Base-by-base conservation (phyloP, 306 rosid species). In the Nissolia schottii region DNA sequence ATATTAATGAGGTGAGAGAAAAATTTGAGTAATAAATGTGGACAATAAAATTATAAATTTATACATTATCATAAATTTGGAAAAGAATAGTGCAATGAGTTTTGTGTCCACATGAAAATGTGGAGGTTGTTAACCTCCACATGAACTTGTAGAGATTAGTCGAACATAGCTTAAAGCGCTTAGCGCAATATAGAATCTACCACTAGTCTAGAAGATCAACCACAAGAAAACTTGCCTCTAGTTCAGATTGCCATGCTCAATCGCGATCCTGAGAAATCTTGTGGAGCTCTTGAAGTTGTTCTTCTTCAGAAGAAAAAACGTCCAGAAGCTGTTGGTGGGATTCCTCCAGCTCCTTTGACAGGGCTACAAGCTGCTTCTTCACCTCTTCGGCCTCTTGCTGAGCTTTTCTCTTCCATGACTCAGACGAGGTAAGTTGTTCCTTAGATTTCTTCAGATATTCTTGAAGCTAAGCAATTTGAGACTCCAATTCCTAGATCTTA, bases 221-320 rank as follows among this genome's bases (percentile, higher is more conserved):
- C n/a, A n/a, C n/a, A n/a, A n/a, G n/a, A n/a, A n/a, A n/a, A n/a
- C n/a, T n/a, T n/a, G 97, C 98, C 82, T 88, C 92, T 12, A 93
- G 94, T 67, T 93, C 98, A 16, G 96, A 93, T 49, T 93, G 88
- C 98, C 98, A 93, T 5, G 87, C 98, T 77, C 85, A 75, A 78
- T 93, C 98, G 0, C 97, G 87, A 60, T 88, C 98, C 63, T 93
- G 98, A 46, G 98, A 90, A 56, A 93, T 75, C 70, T 81, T 79
- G 11, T 82, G 84, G 32, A 88, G 88, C 76, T 92, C 98, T 79
- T 80, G 86, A 49, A 92, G 81, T 40, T 94, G 87, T 41, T 63
- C 87, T 40, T 90, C 94, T 81, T 92, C 98, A 25, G 90, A 89
- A 69, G 84, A 81, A 58, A 96, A 87, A 38, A 88, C 73, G 35